Evolutionary conservation across 2,329 filamentous ascomycete species (phyloP).

Genomic region (Microdochium nivale): DNA sequence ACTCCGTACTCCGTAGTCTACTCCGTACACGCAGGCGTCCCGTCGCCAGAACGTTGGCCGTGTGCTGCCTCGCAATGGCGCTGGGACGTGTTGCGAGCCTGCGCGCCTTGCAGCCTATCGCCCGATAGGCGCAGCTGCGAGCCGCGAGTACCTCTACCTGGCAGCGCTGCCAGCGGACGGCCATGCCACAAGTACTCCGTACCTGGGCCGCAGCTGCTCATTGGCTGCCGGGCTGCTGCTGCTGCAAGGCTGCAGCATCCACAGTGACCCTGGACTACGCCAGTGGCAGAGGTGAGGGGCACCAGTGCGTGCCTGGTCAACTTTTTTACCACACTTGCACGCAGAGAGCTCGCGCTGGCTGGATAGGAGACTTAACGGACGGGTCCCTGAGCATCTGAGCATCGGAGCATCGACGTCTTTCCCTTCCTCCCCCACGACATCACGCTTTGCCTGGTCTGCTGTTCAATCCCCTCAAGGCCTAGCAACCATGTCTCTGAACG

Average conservation of each 20-base stretch:
- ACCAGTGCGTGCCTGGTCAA: neutral
- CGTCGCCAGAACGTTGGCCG: too few species aligned
- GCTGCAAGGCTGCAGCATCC: neutral
- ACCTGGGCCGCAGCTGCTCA: neutral
- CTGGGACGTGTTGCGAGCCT: too few species aligned
- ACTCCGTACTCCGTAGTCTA: too few species aligned
- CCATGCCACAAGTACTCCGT: neutral
- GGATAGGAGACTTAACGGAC: neutral
- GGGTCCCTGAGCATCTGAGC: conserved; percentile 3
- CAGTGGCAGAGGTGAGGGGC: neutral
- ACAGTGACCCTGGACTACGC: neutral
- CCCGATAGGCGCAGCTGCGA: too few species aligned
- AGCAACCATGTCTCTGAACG: conserved; percentile 79
- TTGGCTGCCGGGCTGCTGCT: neutral
- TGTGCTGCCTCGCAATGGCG: too few species aligned
- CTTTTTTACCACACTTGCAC: conserved; percentile 4
- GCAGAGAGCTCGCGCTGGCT: neutral
- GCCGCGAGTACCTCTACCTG: neutral
- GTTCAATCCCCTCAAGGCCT: neutral
- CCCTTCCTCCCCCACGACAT: neutral
- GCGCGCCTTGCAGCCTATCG: too few species aligned
- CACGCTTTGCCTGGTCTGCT: neutral
- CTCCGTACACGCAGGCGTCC: too few species aligned
- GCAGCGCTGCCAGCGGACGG: neutral
- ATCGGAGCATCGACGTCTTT: neutral